Conservation (phyloP, 495 filamentous ascomycete species). For the Hypoxylon fragiforme region DNA sequence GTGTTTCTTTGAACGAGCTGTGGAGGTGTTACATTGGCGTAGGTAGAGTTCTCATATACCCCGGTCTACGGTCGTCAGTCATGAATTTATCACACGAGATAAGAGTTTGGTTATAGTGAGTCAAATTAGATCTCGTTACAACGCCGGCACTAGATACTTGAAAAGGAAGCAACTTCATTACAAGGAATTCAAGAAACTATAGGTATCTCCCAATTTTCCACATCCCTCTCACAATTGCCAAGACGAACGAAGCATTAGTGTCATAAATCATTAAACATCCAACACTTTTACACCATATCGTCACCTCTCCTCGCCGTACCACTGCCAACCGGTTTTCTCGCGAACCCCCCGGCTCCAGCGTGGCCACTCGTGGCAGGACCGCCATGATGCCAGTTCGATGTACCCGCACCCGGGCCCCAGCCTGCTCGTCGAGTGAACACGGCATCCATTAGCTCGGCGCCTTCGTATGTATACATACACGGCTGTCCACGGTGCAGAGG, state of each 20-base stretch:
- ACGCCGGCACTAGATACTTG: too few relatives aligned
- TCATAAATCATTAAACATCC: background rate
- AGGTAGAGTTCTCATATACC: too few relatives aligned
- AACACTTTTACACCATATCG: constrained; percentile 31
- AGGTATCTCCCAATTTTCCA: too few relatives aligned
- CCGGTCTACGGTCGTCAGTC: too few relatives aligned
- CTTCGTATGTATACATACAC: constrained; percentile 37
- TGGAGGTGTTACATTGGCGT: too few relatives aligned
- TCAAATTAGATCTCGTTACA: too few relatives aligned
- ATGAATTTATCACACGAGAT: too few relatives aligned
- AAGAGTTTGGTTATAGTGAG: too few relatives aligned
- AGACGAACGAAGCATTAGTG: background rate
- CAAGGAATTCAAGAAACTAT: too few relatives aligned
- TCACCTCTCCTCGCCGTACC: constrained; percentile 20
- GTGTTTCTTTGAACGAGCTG: too few relatives aligned
- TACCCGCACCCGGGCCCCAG: constrained; percentile 42
- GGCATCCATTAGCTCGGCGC: constrained; percentile 43
- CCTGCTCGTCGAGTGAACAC: constrained; percentile 50
- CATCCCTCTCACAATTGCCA: background rate
- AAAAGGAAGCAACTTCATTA: too few relatives aligned
- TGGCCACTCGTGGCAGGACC: constrained; percentile 4
- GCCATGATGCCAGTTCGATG: background rate
- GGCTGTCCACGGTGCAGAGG: constrained; percentile 47
- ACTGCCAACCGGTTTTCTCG: constrained; percentile 29
- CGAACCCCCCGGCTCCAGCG: constrained; percentile 9